phyloP scores from a whole-genome alignment of 257 asterid genomes.

The Rauvolfia tetraphylla region DNA sequence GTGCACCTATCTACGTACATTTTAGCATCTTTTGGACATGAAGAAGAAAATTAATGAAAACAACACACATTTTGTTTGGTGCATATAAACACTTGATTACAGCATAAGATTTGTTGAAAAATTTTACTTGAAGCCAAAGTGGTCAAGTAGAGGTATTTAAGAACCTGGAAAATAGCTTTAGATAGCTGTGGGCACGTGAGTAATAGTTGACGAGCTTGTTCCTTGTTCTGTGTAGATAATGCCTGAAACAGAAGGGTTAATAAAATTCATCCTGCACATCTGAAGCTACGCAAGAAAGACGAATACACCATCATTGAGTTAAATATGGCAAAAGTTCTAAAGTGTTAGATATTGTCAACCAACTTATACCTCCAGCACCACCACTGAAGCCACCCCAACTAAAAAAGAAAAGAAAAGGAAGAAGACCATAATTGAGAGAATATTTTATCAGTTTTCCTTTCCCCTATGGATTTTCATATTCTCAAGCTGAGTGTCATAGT shows the following conservation, averaged over 20 bases:
- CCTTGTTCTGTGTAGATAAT: conserved; percentile 79
- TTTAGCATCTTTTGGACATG: not conserved
- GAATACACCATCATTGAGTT: not conserved
- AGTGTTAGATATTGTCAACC: not conserved
- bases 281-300: not conserved
- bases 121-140: not conserved
- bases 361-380: not conserved
- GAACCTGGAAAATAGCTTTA: conserved; percentile 89
- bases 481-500: not conserved
- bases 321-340: not conserved
- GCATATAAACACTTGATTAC: not conserved
- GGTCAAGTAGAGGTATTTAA: not conserved
- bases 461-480: not conserved
- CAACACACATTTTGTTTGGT: not conserved
- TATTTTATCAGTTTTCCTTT: not conserved
- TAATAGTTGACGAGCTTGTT: conserved; percentile 66
- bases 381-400: not conserved
- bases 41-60: not conserved
- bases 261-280: conserved; percentile 18
- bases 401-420: not conserved
- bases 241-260: conserved; percentile 40
- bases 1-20: not conserved
- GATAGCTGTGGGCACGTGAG: conserved; percentile 63
- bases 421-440: not conserved
- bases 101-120: not conserved